Conservation (phyloP, 2,329 filamentous ascomycete genomes). For the Penicillium sp. region DNA sequence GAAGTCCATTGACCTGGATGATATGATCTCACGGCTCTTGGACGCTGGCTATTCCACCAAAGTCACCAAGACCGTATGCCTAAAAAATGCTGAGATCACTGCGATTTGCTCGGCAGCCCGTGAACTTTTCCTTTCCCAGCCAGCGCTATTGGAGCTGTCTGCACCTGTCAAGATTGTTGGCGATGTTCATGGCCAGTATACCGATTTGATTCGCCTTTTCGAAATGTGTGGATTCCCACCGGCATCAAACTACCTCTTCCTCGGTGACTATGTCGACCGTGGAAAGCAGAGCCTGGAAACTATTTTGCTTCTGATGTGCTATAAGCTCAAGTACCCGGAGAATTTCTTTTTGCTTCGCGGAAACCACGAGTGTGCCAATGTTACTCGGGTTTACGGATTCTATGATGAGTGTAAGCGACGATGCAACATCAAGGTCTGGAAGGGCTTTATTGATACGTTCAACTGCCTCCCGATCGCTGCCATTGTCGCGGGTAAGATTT, state of each 20-base stretch:
- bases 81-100: constrained; percentile 96
- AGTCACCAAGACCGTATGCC: constrained; percentile 93
- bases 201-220: constrained; percentile 92
- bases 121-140: constrained; percentile 88
- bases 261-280: constrained; percentile 94
- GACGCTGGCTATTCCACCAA: constrained; percentile 96
- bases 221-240: constrained; percentile 98
- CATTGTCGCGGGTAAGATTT: constrained; percentile 97
- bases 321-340: constrained; percentile 95
- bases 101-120: constrained; percentile 88
- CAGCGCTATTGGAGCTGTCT: constrained; percentile 85
- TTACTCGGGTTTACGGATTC: constrained; percentile 93
- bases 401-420: constrained; percentile 97
- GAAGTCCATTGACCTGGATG: constrained; percentile 90
- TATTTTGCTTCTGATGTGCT: constrained; percentile 87
- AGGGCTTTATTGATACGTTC: constrained; percentile 95
- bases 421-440: constrained; percentile 97
- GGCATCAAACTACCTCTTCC: constrained; percentile 85
- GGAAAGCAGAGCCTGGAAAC: constrained; percentile 96
- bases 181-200: constrained; percentile 95
- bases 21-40: constrained; percentile 91
- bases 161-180: constrained; percentile 97
- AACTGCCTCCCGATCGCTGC: constrained; percentile 92
- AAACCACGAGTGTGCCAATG: constrained; percentile 96
- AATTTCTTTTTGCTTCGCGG: constrained; percentile 95